Evolutionary conservation across 73 alveolate species (phyloP), one percentile per base, ranked within the genome.

Genomic region (Tetrahymena elliotti): DNA sequence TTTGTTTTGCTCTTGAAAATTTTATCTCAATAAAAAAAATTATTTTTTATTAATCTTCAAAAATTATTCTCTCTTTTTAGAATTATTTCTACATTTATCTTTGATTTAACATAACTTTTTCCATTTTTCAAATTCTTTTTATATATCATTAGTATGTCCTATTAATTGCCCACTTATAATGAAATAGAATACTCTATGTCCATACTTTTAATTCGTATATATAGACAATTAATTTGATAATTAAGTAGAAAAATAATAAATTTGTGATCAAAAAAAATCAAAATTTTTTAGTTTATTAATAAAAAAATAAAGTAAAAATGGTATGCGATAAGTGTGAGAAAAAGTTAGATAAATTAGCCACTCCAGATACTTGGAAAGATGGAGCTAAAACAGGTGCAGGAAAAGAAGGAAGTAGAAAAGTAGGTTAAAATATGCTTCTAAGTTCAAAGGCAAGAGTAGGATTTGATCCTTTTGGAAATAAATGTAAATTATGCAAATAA

Each of bases 251-350:
- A 47, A 47, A 47, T 47, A 47, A 47, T 47, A 47, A 22, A 0
- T 47, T 15, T 47, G 31, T 10, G 13, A 47, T 47, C 20, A 27
- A 47, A 47, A 47, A 8, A 47, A 47, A 10, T 47, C 13, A 47
- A 47, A 47, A 47, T 47, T 18, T 18, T 4, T 47, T 18, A 27
- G 82, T 47, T 47, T 22, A 68, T 68, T 68, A 68, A 31, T 68
- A 18, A 68, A 68, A 68, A 31, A 27, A 68, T 27, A 33, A 6
- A 68, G 54, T 31, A 36, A 83, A 94, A 27, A 94, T 94, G 96
- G 96, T 94, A 20, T 94, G 96, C 35, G 96, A 94, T 33, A 94
- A 94, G 47, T 94, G 96, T 94, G 93, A 94, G 36, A 93, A 94
- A 53, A 94, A 94, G 37, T 82, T 94, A 18, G 95, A 41, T n/a